These are phyloP conservation scores for Wickerhamiella cacticola DNA, from an alignment of 805 yeast species.

Conservation along the genomic window DNA sequence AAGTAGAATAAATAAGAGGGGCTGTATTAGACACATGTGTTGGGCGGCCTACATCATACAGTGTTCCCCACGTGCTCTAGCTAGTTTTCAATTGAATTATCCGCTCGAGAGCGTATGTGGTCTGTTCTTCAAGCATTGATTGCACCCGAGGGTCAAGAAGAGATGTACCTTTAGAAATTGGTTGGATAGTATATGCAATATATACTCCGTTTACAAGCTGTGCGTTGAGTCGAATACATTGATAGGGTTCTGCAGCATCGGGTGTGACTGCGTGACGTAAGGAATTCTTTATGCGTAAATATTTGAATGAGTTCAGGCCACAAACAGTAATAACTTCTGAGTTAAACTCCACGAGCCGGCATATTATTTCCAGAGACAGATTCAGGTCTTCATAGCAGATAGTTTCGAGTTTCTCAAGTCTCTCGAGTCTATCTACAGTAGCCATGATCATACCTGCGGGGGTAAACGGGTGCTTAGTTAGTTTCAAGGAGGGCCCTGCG, in stretches of 20 bases:
- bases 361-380: background rate
- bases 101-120: background rate
- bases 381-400: background rate
- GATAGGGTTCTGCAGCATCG: background rate
- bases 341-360: background rate
- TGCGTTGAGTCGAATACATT: background rate
- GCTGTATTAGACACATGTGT: too few species aligned
- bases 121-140: background rate
- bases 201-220: background rate
- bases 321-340: background rate
- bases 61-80: background rate
- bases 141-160: background rate
- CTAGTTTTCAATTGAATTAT: background rate
- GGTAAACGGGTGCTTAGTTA: background rate
- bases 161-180: background rate
- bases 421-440: background rate
- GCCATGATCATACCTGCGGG: background rate
- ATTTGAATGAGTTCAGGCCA: background rate
- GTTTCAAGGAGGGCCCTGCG: slow-evolving; percentile 16
- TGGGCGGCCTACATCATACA: background rate
- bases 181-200: background rate
- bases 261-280: too few species aligned
- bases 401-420: background rate
- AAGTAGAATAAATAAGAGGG: background rate
- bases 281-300: background rate